Percentiles rank a stretch among this genome's conserved stretches.
Conservation (phyloP, 441 rosid species). For the Isatis lusitanica region DNA sequence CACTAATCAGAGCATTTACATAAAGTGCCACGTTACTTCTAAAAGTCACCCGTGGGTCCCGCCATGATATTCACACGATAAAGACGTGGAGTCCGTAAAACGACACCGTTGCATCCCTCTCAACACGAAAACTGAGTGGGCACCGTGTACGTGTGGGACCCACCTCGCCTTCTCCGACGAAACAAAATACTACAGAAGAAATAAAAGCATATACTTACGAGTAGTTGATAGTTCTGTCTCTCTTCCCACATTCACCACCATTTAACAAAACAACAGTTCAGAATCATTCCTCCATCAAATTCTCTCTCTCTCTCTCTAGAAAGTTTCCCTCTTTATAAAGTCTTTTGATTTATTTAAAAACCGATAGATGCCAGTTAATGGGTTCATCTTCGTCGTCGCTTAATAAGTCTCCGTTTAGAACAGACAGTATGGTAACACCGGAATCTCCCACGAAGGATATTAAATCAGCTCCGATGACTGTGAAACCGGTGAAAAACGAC, state of each 20-base stretch:
- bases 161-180: slow-evolving; percentile 27
- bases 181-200: neutral
- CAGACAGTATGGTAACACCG: slow-evolving; percentile 51
- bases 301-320: neutral
- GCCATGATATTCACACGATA: slow-evolving; percentile 23
- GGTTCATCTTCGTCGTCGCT: slow-evolving; percentile 70
- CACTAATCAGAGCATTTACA: neutral
- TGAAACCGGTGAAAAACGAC: neutral
- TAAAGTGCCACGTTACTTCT: slow-evolving; percentile 22
- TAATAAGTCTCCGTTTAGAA: slow-evolving; percentile 45
- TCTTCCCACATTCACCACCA: neutral
- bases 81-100: slow-evolving; percentile 11
- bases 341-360: neutral
- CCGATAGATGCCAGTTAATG: slow-evolving; percentile 40
- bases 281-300: neutral
- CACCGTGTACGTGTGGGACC: slow-evolving; percentile 38
- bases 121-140: slow-evolving; percentile 39
- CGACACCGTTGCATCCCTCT: slow-evolving; percentile 14
- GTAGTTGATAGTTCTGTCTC: slow-evolving; percentile 8
- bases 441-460: slow-evolving; percentile 56
- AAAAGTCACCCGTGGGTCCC: slow-evolving; percentile 18
- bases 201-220: neutral
- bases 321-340: neutral
- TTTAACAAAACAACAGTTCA: neutral
- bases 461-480: slow-evolving; percentile 26